Base-by-base conservation (phyloP, 148 eudicot species). In the Vaccinium macrocarpon region DNA sequence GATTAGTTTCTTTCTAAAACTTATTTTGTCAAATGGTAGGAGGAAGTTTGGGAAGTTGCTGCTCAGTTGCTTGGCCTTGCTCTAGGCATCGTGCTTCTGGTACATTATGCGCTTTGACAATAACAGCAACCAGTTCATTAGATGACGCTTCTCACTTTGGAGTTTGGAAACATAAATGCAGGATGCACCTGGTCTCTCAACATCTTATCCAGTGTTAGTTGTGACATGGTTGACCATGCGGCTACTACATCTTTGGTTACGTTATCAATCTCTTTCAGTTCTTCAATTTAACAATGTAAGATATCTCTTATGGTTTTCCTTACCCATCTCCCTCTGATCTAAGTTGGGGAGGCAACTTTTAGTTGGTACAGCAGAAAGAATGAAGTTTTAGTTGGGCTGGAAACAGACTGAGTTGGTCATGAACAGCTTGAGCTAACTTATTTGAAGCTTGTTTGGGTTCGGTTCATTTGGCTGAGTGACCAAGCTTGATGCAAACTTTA, bases 41-140 rank as follows among this genome's bases (percentile, higher is more conserved):
- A 97, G 88, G 98, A 97, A 90, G 99, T 97, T 61, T 97, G 99
- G 99, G 99, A 95, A 87, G 99, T 97, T 68, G 84, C 91, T 89
- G 99, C 99, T 74, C 98, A 97, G 89, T 91, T 97, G 84, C 27
- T 97, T 88, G 99, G 99, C 83, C 98, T 97, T 85, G 93, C 88
- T 88, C 85, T 97, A 5, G 99, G 98, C 80, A 92, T 97, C 88
- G 77, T 93, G 82, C 88, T 93, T 83, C 91, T 97, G 90, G 99
- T 97, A 88, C 52, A 81, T 74, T 25, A 14, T 86, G 83, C 79
- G 21, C 35, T 57, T 23, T 76, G 55, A 73, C 6, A 35, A 23
- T 32, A 84, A n/a, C 35, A 12, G 52, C 19, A 46, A 73, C 77
- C 27, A 79, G 70, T 8, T 68, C 25, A n/a, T 21, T 55, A 25